A percentile compares a stretch with the other conserved stretches of the same genome.
These are phyloP conservation scores for Acer yangbiense DNA, from an alignment of 345 rosid genomes.

Conservation along the genomic window DNA sequence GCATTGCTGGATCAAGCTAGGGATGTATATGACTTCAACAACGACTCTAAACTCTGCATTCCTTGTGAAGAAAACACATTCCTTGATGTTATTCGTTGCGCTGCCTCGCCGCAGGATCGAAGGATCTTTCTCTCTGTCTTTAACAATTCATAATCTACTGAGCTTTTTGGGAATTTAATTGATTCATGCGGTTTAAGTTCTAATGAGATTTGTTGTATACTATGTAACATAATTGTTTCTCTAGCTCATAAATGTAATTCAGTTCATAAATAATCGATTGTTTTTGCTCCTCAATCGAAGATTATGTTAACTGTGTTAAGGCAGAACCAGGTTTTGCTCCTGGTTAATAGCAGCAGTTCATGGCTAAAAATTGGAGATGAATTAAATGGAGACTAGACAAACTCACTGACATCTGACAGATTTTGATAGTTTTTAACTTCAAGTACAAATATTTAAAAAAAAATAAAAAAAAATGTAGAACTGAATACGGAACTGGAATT, in stretches of 20 bases:
- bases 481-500: no score
- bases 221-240: conserved; percentile 29
- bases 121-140: conserved; percentile 37
- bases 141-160: conserved; percentile 18
- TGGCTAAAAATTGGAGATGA: not conserved
- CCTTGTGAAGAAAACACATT: conserved; percentile 80
- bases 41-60: conserved; percentile 67
- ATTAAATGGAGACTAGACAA: not conserved
- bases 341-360: not conserved
- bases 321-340: not conserved
- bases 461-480: no score
- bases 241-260: conserved; percentile 25
- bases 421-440: not conserved
- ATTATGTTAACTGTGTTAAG: not conserved
- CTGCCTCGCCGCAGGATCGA: conserved; percentile 44
- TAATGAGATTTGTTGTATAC: conserved; percentile 23
- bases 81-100: conserved; percentile 68
- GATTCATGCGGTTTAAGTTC: conserved; percentile 31
- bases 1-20: conserved; percentile 75
- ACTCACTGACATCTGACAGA: conserved; percentile 8
- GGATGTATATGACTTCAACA: conserved; percentile 65
- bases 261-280: not conserved
- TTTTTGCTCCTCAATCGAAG: not conserved
- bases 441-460: not conserved
- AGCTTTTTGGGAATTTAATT: conserved; percentile 28